These are phyloP conservation scores for Saccharomyces cerevisiae DNA, from an alignment of 805 yeast genomes.

Conservation along the genomic window DNA sequence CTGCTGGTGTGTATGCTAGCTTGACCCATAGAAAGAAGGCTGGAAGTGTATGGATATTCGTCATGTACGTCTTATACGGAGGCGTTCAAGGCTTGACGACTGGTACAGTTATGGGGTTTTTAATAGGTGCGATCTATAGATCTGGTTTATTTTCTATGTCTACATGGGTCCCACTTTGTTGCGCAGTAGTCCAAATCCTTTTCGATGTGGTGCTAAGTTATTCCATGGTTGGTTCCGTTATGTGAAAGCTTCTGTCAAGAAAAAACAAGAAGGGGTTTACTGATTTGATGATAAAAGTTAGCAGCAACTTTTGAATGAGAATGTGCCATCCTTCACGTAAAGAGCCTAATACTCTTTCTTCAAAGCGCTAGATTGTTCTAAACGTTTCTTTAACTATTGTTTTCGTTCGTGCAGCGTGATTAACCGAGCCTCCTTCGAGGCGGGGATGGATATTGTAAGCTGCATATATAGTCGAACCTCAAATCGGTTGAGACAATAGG, in stretches of 20 bases:
- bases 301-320: background rate
- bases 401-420: background rate
- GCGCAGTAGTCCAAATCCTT: constrained; percentile 62
- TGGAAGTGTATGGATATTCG: constrained; percentile 36
- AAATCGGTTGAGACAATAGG: background rate
- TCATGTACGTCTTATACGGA: constrained; percentile 45
- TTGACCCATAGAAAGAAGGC: constrained; percentile 38
- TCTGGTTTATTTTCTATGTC: constrained; percentile 83
- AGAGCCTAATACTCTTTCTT: background rate
- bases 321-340: background rate
- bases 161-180: constrained; percentile 88
- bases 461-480: background rate
- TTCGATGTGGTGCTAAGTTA: constrained; percentile 51
- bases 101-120: constrained; percentile 71
- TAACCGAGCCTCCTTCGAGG: background rate
- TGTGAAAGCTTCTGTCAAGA: constrained; percentile 7
- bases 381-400: background rate
- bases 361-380: background rate
- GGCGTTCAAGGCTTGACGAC: constrained; percentile 55
- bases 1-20: constrained; percentile 58
- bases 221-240: constrained; percentile 15
- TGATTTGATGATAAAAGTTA: background rate
- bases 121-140: constrained; percentile 65
- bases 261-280: background rate
- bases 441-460: background rate